Percentiles rank a stretch among this genome's conserved stretches.
Conservation (phyloP, 352 stramenopile species). For the Globisporangium lucens region DNA sequence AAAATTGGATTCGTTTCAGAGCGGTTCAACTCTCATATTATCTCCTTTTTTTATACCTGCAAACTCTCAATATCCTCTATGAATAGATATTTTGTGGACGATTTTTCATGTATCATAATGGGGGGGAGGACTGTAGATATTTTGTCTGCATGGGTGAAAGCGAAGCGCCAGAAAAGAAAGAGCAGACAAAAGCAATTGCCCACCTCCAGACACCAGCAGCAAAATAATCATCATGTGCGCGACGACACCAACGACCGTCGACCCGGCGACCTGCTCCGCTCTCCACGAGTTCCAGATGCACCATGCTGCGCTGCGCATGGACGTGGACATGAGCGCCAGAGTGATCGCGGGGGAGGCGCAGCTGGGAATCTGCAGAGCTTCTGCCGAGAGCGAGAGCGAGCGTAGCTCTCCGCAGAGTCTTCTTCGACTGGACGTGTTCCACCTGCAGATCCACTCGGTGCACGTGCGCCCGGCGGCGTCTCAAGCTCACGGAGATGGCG, state of each 20-base stretch:
- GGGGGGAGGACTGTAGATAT: no score
- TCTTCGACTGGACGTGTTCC: constrained; percentile 61
- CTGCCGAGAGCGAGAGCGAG: not conserved
- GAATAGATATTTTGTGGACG: no score
- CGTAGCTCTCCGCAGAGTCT: constrained; percentile 17
- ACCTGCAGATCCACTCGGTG: constrained; percentile 51
- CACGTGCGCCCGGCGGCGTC: not conserved
- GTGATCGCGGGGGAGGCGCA: constrained; percentile 30
- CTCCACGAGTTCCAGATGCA: constrained; percentile 48
- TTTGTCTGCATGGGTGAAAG: not conserved
- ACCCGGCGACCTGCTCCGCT: constrained; percentile 63
- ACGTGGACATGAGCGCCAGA: constrained; percentile 39
- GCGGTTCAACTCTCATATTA: no score
- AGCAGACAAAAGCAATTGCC: constrained; percentile 1
- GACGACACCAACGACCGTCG: constrained; percentile 10
- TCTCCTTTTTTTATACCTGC: no score
- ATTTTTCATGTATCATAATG: no score
- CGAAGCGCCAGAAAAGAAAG: constrained; percentile 4
- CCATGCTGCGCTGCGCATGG: constrained; percentile 47
- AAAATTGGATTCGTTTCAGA: no score
- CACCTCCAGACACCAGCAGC: not conserved
- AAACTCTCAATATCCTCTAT: no score
- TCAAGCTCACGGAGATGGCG: constrained; percentile 13
- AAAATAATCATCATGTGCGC: constrained; percentile 3
- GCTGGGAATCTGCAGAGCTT: constrained; percentile 34